Evolutionary conservation across 768 basidiomycete species (phyloP), one percentile per base, ranked within the genome.

Genomic region (Collybia nuda): DNA sequence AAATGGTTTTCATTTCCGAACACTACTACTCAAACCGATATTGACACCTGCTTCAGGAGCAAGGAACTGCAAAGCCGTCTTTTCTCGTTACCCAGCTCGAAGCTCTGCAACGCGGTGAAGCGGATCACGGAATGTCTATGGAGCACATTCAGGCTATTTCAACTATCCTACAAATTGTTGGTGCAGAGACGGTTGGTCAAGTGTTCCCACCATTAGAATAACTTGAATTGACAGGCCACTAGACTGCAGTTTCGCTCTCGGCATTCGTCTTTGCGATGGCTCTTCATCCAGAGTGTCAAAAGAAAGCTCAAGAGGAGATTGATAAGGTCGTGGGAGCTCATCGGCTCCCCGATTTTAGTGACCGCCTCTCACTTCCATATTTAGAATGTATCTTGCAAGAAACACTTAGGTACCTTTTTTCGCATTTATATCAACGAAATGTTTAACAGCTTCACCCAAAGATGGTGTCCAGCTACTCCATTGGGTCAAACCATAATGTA

Each of bases 301-400:
- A 39, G 6, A 67, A 57, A 43, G 75, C 73, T 0, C 77, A 75
- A 47, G 62, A 59, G 4, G 75, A 78, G 54, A 62, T 79, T 11
- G 76, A 78, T 53, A 22, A 43, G 1, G 63, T 77, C 4, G 53
- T 77, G 9, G 72, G 69, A 11, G 19, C 39, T 2, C 62, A 56
- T 18, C 62, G 74, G 3, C 60, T 77, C 6, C 78, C 76, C 1
- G 60, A 60, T 3, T 66, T 71, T 17, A 52, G 54, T 3, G 70
- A 72, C 52, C 49, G 56, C 29, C 44, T 46, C 2, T 43, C 55
- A 18, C 60, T 77, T 6, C 73, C 71, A 1, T 78, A 72, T 47
- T 48, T 74, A 18, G 62, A 68, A 24, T 65, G 67, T 1, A 50
- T 73, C 7, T 40, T 72, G 18, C 59, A 67, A 40, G 72, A 75